phyloP scores from a whole-genome alignment of 306 rosid species.

The Acacia acuminata region DNA sequence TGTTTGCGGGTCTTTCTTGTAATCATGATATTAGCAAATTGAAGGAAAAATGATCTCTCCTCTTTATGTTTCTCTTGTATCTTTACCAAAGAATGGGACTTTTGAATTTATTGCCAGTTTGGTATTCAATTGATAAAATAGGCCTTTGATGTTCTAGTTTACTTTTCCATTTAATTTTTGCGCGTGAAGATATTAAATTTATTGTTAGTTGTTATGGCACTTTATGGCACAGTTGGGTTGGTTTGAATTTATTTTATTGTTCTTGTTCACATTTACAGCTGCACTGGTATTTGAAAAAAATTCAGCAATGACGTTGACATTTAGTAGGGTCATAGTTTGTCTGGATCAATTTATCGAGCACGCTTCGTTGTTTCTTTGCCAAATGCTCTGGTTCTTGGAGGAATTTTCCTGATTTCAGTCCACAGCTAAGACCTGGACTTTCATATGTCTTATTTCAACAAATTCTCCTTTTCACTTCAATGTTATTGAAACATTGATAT shows the following conservation, averaged over 20 bases:
- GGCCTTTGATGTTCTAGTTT: neutral
- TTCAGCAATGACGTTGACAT: constrained; percentile 12
- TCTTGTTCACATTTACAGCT: constrained; percentile 19
- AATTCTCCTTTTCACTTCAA: neutral
- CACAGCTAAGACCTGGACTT: neutral
- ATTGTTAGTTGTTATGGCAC: constrained; percentile 42
- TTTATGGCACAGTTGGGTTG: constrained; percentile 50
- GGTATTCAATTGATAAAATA: constrained; percentile 21
- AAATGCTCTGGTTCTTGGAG: neutral
- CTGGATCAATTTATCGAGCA: neutral
- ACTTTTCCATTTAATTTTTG: constrained; percentile 19
- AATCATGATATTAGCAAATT: neutral
- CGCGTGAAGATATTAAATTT: constrained; percentile 24
- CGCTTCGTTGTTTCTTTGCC: neutral
- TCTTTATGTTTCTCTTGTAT: neutral
- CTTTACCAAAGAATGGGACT: neutral
- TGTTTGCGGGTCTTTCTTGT: neutral
- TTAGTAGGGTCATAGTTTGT: constrained; percentile 20
- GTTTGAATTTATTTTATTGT: constrained; percentile 40
- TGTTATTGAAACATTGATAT: neutral
- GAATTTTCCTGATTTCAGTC: neutral
- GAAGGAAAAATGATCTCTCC: neutral
- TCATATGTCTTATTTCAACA: neutral
- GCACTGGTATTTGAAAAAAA: neutral
- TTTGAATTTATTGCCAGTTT: constrained; percentile 21